Percentiles rank a stretch among this genome's conserved stretches.
phyloP scores from a whole-genome alignment of 495 filamentous ascomycete species.

The Aspergillus haitiensis region DNA sequence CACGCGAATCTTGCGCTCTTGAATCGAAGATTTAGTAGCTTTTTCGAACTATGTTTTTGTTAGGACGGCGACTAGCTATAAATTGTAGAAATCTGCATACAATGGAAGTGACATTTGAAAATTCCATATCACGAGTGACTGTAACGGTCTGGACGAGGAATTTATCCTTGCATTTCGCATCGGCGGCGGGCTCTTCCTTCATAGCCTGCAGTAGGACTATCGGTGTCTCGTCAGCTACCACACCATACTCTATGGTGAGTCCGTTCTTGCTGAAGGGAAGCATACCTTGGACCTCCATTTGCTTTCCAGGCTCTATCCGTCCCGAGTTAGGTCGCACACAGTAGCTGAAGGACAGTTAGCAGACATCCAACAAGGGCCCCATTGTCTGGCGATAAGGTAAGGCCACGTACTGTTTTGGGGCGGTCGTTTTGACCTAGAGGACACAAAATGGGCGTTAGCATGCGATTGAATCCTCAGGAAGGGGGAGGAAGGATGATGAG shows the following conservation, averaged over 20 bases:
- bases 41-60: slow-evolving; percentile 58
- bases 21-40: slow-evolving; percentile 70
- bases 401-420: slow-evolving; percentile 87
- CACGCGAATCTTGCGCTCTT: slow-evolving; percentile 97
- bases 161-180: slow-evolving; percentile 93
- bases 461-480: slow-evolving; percentile 11
- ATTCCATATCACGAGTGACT: slow-evolving; percentile 81
- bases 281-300: slow-evolving; percentile 91
- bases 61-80: slow-evolving; percentile 15
- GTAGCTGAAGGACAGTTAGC: slow-evolving; percentile 64
- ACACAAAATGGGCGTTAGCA: slow-evolving; percentile 24
- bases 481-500: background rate
- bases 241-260: background rate
- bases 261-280: slow-evolving; percentile 14
- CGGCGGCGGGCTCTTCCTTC: slow-evolving; percentile 86
- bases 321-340: slow-evolving; percentile 97
- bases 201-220: slow-evolving; percentile 93
- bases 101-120: slow-evolving; percentile 71
- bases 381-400: slow-evolving; percentile 6
- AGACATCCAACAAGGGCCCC: slow-evolving; percentile 13
- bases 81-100: slow-evolving; percentile 54
- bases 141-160: slow-evolving; percentile 94
- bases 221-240: slow-evolving; percentile 13
- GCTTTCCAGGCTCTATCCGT: slow-evolving; percentile 81
- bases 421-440: slow-evolving; percentile 92